Evolutionary conservation across 495 filamentous ascomycete genomes (phyloP), one percentile per base, ranked within the genome.

Genomic region (Aspergillus saccharolyticus): DNA sequence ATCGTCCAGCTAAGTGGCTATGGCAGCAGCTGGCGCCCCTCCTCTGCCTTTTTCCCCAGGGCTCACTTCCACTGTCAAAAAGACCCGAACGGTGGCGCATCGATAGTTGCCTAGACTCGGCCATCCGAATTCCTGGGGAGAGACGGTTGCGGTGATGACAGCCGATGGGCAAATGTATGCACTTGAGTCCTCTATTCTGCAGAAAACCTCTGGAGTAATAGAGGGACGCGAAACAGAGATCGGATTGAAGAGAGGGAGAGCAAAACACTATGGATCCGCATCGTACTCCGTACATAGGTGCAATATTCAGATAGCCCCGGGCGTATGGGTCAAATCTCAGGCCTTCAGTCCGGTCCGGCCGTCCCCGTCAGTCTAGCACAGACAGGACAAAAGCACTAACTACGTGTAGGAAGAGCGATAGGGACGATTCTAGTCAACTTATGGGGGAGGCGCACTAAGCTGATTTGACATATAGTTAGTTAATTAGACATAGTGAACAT

Each of bases 61-160:
- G 53, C 58, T 61, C 53, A 56, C 30, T 63, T 54, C 56, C 56
- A 52, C 43, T 56, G 55, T 51, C 42, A 53, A 45, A 57, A 56
- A 52, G 43, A 56, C 12, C 47, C 47, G 22, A 28, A 21, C 28
- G 39, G 53, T 61, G 58, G 55, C 56, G 58, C 55, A 51, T 61
- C 44, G 62, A 58, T 61, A 56, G 53, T 61, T 61, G 58, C 53
- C 58, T 58, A 52, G 50, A 52, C 58, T 56, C 60, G 56, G 54
- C 54, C 53, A 52, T 50, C 42, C 44, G 33, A 43, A 55, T 42
- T 39, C 17, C 30, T 60, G 39, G 28, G 51, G 51, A 60, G 49
- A 54, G 20, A 3, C 24, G 14, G 47, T 14, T 50, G 22, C 22
- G 47, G 17, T 20, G 22, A 28, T 50, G 47, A 39, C 33, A 39